Conservation (phyloP, 768 basidiomycete genomes). For the Dendrothele bispora region DNA sequence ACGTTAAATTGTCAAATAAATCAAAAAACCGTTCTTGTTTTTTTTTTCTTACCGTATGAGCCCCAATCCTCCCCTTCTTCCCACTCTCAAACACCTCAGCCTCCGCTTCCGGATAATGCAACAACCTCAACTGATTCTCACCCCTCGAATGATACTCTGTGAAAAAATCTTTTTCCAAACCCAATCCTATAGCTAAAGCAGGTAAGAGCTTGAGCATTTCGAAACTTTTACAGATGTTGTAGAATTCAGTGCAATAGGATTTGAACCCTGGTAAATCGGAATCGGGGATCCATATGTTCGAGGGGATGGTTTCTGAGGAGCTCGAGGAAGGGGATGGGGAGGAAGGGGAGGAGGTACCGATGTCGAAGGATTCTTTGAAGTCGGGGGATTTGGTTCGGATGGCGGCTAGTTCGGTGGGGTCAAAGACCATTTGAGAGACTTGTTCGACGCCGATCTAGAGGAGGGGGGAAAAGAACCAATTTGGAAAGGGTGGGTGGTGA, state of each 20-base stretch:
- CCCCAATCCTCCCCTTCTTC: slow-evolving; percentile 30
- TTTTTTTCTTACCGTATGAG: too few relatives aligned
- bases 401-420: slow-evolving; percentile 19
- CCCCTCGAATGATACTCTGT: slow-evolving; percentile 22
- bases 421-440: slow-evolving; percentile 23
- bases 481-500: background rate
- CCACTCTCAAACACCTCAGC: slow-evolving; percentile 25
- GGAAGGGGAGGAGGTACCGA: slow-evolving; percentile 31
- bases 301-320: slow-evolving; percentile 22
- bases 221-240: slow-evolving; percentile 30
- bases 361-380: slow-evolving; percentile 38
- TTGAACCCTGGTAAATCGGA: slow-evolving; percentile 35
- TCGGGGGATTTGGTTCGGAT: slow-evolving; percentile 29
- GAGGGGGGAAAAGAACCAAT: background rate
- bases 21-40: too few relatives aligned
- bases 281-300: slow-evolving; percentile 41
- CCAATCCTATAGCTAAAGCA: slow-evolving; percentile 35
- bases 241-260: slow-evolving; percentile 32
- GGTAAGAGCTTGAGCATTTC: slow-evolving; percentile 29
- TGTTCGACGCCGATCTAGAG: slow-evolving; percentile 22
- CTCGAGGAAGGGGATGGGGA: too few relatives aligned
- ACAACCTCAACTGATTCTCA: slow-evolving; percentile 38
- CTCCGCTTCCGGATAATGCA: slow-evolving; percentile 39
- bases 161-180: slow-evolving; percentile 30
- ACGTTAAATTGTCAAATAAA: too few relatives aligned